Percentiles rank a stretch among this genome's conserved stretches.
Evolutionary conservation across 1,284 basidiomycete genomes (phyloP).

Genomic region (Trichosporon coremiiforme): DNA sequence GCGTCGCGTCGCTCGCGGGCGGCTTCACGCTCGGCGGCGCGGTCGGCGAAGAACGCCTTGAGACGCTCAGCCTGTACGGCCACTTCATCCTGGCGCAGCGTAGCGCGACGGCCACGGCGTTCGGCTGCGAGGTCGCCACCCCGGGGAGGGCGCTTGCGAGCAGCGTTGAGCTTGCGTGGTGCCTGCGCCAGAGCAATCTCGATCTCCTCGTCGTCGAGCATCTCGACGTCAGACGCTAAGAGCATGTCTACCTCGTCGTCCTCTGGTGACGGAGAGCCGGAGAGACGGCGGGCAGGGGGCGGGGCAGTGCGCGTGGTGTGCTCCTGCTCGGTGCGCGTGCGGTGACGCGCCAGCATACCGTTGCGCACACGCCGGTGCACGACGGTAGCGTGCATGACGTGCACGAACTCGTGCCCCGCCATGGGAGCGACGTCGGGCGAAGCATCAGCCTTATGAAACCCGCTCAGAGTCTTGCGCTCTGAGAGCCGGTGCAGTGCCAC

Average conservation of each 20-base stretch:
- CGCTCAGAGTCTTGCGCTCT: conserved; percentile 9
- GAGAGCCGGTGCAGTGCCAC: neutral
- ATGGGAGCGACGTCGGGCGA: neutral
- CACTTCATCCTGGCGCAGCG: neutral
- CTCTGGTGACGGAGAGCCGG: neutral
- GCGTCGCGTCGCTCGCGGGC: neutral
- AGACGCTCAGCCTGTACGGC: neutral
- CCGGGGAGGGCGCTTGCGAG: neutral
- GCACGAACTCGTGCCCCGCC: conserved; percentile 2
- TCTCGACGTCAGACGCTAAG: conserved; percentile 20
- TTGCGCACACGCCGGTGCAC: conserved; percentile 1
- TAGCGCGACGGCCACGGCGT: neutral
- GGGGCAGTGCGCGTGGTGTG: neutral
- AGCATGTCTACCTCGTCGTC: conserved; percentile 23
- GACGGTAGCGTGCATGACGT: neutral
- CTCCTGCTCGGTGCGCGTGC: neutral
- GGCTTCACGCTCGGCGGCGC: neutral
- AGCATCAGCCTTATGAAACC: neutral
- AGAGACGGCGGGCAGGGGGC: neutral
- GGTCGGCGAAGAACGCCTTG: neutral
- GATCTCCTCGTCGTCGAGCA: conserved; percentile 23
- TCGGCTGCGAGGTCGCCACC: neutral
- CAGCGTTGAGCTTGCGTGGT: neutral
- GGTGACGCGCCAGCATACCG: conserved; percentile 13
- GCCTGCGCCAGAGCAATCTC: conserved; percentile 15